A percentile compares a stretch with the other conserved stretches of the same genome.
phyloP scores from a whole-genome alignment of 805 yeast species.

The Lipomyces mesembrius region DNA sequence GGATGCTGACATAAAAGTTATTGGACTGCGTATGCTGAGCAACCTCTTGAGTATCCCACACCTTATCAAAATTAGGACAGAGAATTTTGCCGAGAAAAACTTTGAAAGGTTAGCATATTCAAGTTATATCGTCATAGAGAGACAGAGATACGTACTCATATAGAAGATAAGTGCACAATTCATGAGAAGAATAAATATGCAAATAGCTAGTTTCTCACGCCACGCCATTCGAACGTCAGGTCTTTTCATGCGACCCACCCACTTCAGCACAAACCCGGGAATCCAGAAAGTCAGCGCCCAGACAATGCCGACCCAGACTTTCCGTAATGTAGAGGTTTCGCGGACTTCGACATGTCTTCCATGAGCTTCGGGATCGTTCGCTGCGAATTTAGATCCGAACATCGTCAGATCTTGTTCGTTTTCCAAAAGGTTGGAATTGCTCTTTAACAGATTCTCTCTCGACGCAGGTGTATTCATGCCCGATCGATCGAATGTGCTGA shows the following conservation, averaged over 20 bases:
- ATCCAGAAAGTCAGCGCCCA: slow-evolving; percentile 52
- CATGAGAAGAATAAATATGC: slow-evolving; percentile 45
- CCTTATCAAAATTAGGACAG: slow-evolving; percentile 51
- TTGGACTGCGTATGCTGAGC: slow-evolving; percentile 46
- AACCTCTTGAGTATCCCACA: slow-evolving; percentile 49
- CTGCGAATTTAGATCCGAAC: slow-evolving; percentile 36
- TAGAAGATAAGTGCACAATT: slow-evolving; percentile 50
- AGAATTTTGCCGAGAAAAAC: slow-evolving; percentile 47
- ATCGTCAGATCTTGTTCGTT: slow-evolving; percentile 31
- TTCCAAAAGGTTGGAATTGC: not conserved
- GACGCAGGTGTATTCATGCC: slow-evolving; percentile 17
- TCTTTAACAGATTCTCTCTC: slow-evolving; percentile 15
- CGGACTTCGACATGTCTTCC: slow-evolving; percentile 45
- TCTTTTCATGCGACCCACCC: slow-evolving; percentile 49
- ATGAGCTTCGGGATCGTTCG: slow-evolving; percentile 44
- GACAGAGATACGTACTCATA: slow-evolving; percentile 42
- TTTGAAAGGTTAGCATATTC: slow-evolving; percentile 8
- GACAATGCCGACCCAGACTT: slow-evolving; percentile 48
- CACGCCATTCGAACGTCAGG: slow-evolving; percentile 51
- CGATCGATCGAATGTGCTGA: slow-evolving; percentile 16
- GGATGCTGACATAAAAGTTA: slow-evolving; percentile 49
- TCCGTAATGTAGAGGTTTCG: slow-evolving; percentile 43
- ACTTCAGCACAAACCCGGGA: slow-evolving; percentile 46
- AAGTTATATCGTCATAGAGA: not conserved
- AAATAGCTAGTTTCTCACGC: slow-evolving; percentile 50